Evolutionary conservation across 257 asterid genomes (phyloP), one percentile per base, ranked within the genome.

Genomic region (Solanum ahanhuiri): DNA sequence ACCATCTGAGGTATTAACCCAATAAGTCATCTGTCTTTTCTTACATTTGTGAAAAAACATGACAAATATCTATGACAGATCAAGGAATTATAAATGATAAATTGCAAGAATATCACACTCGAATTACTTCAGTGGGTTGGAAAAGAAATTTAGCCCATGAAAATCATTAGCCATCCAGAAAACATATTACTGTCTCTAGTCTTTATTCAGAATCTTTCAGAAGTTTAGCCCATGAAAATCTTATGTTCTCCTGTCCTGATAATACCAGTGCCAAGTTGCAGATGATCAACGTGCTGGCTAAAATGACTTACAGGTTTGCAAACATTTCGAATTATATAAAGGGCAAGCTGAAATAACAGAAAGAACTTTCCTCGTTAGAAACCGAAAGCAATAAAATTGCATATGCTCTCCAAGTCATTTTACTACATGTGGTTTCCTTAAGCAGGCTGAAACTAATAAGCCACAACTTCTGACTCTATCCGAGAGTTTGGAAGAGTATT

Each of bases 211-310:
- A 3, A 43, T 43, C 51, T 43, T 43, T 43, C 51, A 43, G 51
- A 43, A 11, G 15, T 43, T 43, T 43, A 11, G 51, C 51, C 15
- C 14, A 43, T 43, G 51, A 43, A 43, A 43, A 43, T 9, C 94
- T 87, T 0, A 85, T 23, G 5, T 86, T 90, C 18, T 93, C 94
- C n/a, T 45, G 82, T 28, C 93, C 96, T 5, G 96, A 89, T 1
- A 88, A 15, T 28, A 93, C 58, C 81, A 91, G 58, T 15, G 95
- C 93, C 3, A 96, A 70, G 64, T 85, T 90, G 92, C 91, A 86
- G 75, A 93, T 63, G 48, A 91, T 89, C 71, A 89, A 87, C 34
- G 95, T 92, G 85, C 94, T 93, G 20, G 98, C 96, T 31, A 96
- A 93, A 73, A 92, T 70, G 33, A 94, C 87, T 63, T 12, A 45